Conservation (phyloP, 495 filamentous ascomycete genomes). For the Penicillium pancosmium region DNA sequence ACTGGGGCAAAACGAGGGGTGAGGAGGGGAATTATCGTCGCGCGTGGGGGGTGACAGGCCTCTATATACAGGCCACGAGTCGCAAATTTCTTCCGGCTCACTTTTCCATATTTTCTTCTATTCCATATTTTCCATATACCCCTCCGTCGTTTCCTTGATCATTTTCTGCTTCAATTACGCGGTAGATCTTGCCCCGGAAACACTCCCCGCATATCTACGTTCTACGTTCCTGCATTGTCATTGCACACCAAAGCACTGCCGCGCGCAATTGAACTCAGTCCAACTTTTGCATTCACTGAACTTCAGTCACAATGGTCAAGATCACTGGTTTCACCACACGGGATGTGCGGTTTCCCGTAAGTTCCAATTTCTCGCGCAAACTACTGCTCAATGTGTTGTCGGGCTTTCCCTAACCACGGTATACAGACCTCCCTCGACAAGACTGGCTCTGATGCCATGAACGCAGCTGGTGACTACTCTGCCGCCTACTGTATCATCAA, state of each 20-base stretch:
- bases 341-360: constrained; percentile 87
- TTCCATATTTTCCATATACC: not conserved
- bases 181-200: not conserved
- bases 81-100: constrained; percentile 17
- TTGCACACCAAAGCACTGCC: not conserved
- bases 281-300: not conserved
- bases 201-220: not conserved
- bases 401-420: not conserved
- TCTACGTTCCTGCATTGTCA: not conserved
- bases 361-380: constrained; percentile 14
- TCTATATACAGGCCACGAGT: constrained; percentile 28
- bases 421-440: constrained; percentile 84
- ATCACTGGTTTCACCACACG: constrained; percentile 79
- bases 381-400: not conserved
- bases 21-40: constrained; percentile 22
- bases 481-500: constrained; percentile 89
- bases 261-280: constrained; percentile 13
- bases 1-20: constrained; percentile 17
- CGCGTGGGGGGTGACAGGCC: constrained; percentile 24
- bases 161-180: not conserved
- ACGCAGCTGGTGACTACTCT: constrained; percentile 91
- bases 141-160: not conserved
- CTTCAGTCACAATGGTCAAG: constrained; percentile 59
- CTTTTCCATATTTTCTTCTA: constrained; percentile 8
- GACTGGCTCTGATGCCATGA: constrained; percentile 97